Percentiles rank a stretch among this genome's conserved stretches.
phyloP scores from a whole-genome alignment of 2,329 filamentous ascomycete species.

The Alternaria sp. region DNA sequence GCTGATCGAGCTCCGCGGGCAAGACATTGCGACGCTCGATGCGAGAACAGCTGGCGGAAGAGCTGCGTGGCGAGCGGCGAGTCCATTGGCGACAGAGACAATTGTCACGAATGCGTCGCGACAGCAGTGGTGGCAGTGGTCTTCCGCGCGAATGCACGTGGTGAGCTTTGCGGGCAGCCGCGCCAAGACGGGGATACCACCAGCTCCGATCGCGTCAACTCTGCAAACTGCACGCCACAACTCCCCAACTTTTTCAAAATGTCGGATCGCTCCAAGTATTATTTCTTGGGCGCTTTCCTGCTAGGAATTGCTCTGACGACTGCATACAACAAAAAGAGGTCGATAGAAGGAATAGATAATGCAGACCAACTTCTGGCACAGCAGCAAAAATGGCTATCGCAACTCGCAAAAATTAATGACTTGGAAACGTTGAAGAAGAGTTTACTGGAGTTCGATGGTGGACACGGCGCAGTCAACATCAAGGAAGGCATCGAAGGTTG shows the following conservation, averaged over 20 bases:
- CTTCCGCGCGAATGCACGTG: conserved; percentile 29
- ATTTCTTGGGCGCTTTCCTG: conserved; percentile 74
- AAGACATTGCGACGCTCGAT: conserved; percentile 62
- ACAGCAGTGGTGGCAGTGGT: conserved; percentile 18
- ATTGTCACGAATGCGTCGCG: conserved; percentile 14
- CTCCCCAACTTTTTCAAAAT: conserved; percentile 23
- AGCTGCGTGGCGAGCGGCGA: conserved; percentile 77
- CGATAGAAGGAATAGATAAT: conserved; percentile 26
- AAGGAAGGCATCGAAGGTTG: conserved; percentile 85
- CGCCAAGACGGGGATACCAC: conserved; percentile 36
- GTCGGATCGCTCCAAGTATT: conserved; percentile 57
- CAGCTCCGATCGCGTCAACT: conserved; percentile 25
- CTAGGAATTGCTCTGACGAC: conserved; percentile 74
- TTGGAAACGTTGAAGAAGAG: conserved; percentile 33
- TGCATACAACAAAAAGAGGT: conserved; percentile 21
- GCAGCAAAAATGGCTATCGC: conserved; percentile 27
- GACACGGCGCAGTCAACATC: conserved; percentile 51
- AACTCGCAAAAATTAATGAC: conserved; percentile 32
- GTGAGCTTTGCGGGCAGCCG: conserved; percentile 28
- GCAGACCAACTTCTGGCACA: conserved; percentile 25
- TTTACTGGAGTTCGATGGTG: conserved; percentile 24
- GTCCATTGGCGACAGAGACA: conserved; percentile 68
- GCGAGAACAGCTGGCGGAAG: conserved; percentile 84
- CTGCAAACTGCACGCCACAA: not conserved
- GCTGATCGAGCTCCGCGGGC: conserved; percentile 55